Base-by-base conservation (phyloP, 2,329 filamentous ascomycete species). In the Paecilomyces sp. region DNA sequence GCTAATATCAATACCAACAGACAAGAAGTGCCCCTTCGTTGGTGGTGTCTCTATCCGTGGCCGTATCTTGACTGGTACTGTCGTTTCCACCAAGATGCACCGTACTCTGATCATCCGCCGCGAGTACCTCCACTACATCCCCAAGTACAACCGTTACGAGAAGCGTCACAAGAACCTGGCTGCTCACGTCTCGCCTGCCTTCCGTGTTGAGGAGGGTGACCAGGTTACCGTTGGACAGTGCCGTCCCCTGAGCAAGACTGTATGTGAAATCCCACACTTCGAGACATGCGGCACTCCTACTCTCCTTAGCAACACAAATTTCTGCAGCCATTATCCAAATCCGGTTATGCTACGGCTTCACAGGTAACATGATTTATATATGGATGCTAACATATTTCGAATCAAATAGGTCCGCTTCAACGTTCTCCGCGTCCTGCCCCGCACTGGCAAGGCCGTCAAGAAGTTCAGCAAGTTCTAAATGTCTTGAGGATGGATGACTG, bases 21-120 rank as follows among this genome's bases (percentile, higher is more conserved):
- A 99, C 89, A 99, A 99, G 91, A 99, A 99, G 88, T 99, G 94
- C 90, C 94, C 94, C 72, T 99, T 99, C 89, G 96, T 92, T 74
- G 95, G 95, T 80, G 86, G 93, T 80, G 92, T 99, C 80, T 97
- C 94, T 70, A 99, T 99, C 86, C 94, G 94, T 85, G 94, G 94
- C 82, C 93, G 94, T 93, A 99, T 99, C 87, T 86, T 99, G 72
- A 97, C 93, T 79, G 94, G 94, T 77, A 97, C 92, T 79, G 94
- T 99, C 77, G 90, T 97, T 78, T 97, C 93, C 75, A 99, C 94
- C 83, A 99, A 99, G 91, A 99, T 99, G 94, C 94, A 99, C 90
- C 91, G 94, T 83, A 99, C 94, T 76, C 84, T 97, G 80, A 89
- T 99, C 84, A 95, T 99, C 87, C 94, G 94, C 81, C 89, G 94